Conservation (phyloP, 306 rosid species). For the Prunus campanulata region DNA sequence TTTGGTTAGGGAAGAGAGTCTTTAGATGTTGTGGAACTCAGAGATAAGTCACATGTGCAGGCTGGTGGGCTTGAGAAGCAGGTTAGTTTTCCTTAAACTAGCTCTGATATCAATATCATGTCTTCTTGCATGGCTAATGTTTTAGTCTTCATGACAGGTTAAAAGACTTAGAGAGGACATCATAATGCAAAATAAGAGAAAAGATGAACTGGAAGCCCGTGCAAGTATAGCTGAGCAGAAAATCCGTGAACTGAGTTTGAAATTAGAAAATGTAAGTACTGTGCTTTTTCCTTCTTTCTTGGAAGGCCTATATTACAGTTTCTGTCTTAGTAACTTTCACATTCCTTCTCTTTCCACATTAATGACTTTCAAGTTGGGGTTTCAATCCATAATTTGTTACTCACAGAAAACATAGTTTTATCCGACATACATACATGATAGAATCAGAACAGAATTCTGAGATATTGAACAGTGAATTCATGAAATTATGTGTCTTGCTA, state of each 20-base stretch:
- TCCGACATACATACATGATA: background rate
- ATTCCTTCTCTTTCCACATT: background rate
- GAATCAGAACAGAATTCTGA: background rate
- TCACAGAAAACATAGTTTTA: background rate
- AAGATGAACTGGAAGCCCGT: conserved; percentile 24
- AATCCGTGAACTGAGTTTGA: conserved; percentile 15
- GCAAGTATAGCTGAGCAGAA: conserved; percentile 22
- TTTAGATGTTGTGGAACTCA: background rate
- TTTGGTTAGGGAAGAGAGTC: conserved; percentile 12
- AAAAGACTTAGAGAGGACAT: conserved; percentile 22
- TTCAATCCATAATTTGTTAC: background rate
- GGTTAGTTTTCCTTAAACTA: conserved; percentile 1
- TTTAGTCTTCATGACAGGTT: conserved; percentile 18
- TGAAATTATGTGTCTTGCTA: background rate
- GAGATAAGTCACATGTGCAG: background rate
- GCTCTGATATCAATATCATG: background rate
- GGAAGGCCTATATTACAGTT: background rate
- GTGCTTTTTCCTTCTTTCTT: background rate
- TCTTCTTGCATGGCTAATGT: background rate
- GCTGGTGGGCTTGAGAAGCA: conserved; percentile 24
- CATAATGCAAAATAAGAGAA: conserved; percentile 13
- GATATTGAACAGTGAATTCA: background rate
- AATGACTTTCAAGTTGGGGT: background rate
- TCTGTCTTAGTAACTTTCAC: background rate
- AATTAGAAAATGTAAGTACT: conserved; percentile 20